These are phyloP conservation scores for Pythium sp. DNA, from an alignment of 352 stramenopile genomes.

Conservation along the genomic window DNA sequence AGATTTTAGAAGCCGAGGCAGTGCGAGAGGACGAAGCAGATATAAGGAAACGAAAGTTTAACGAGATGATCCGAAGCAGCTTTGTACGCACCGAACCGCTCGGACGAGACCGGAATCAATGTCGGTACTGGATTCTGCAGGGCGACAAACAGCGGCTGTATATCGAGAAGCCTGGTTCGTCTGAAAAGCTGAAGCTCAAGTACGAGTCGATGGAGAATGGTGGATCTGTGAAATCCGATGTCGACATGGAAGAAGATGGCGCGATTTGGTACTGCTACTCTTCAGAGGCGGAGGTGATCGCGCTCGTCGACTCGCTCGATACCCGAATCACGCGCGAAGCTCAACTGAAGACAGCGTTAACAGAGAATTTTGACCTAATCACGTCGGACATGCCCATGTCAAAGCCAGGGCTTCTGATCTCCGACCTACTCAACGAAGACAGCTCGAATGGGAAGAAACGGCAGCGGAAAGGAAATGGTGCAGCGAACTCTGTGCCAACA, in stretches of 20 bases:
- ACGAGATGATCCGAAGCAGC: slow-evolving; percentile 50
- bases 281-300: slow-evolving; percentile 57
- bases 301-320: slow-evolving; percentile 60
- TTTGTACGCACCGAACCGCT: slow-evolving; percentile 79
- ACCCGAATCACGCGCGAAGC: slow-evolving; percentile 42
- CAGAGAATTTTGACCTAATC: slow-evolving; percentile 63
- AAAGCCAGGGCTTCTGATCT: slow-evolving; percentile 72
- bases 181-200: slow-evolving; percentile 41
- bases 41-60: slow-evolving; percentile 59
- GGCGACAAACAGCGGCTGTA: slow-evolving; percentile 68
- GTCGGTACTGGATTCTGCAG: slow-evolving; percentile 73
- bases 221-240: background rate
- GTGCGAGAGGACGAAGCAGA: slow-evolving; percentile 63
- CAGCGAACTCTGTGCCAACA: slow-evolving; percentile 8
- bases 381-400: slow-evolving; percentile 63
- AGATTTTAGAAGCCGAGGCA: slow-evolving; percentile 71
- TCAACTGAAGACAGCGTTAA: slow-evolving; percentile 42
- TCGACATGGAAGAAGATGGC: slow-evolving; percentile 14
- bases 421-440: slow-evolving; percentile 69
- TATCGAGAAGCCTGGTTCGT: slow-evolving; percentile 52
- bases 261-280: slow-evolving; percentile 66
- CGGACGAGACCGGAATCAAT: slow-evolving; percentile 55
- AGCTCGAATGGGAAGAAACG: slow-evolving; percentile 43
- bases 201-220: slow-evolving; percentile 30
- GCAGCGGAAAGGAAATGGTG: slow-evolving; percentile 16